phyloP scores from a whole-genome alignment of 805 yeast species.

The Helenozyma rhizophorensis region DNA sequence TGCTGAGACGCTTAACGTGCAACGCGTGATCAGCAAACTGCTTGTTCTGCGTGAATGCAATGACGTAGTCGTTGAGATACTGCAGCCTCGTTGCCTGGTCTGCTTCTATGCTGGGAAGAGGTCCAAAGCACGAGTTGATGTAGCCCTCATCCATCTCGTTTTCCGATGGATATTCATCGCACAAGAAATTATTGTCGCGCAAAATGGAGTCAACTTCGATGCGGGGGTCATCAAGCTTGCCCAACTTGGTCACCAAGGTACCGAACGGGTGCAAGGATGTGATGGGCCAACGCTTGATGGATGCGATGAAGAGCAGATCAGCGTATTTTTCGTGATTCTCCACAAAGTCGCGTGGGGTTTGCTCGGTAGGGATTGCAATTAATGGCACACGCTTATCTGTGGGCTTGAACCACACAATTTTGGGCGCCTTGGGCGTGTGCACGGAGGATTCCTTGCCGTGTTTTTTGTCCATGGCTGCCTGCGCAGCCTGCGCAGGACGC shows the following conservation, averaged over 20 bases:
- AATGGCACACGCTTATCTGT: conserved; percentile 96
- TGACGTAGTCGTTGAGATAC: conserved; percentile 55
- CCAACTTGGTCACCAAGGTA: conserved; percentile 81
- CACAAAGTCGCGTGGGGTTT: conserved; percentile 93
- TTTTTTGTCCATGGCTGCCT: conserved; percentile 60
- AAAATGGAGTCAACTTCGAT: conserved; percentile 86
- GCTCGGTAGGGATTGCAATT: conserved; percentile 97
- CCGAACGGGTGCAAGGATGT: conserved; percentile 98
- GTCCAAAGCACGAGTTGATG: conserved; percentile 20
- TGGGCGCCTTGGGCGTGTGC: conserved; percentile 59
- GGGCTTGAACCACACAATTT: conserved; percentile 98
- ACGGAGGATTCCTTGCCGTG: conserved; percentile 44
- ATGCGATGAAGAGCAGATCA: conserved; percentile 83
- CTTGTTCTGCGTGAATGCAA: conserved; percentile 59
- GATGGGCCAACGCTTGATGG: conserved; percentile 98
- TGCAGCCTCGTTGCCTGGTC: conserved; percentile 44
- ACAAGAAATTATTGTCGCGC: conserved; percentile 78
- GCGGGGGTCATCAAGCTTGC: conserved; percentile 67
- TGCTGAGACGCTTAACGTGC: conserved; percentile 63
- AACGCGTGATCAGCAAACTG: conserved; percentile 70
- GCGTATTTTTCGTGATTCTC: conserved; percentile 84
- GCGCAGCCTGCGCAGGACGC: conserved; percentile 93
- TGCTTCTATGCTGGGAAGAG: conserved; percentile 37
- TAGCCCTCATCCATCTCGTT: conserved; percentile 16
- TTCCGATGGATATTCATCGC: conserved; percentile 70